A percentile compares a stretch with the other conserved stretches of the same genome.
These are phyloP conservation scores for Leishmania major DNA, from an alignment of 208 protist species.

Conservation along the genomic window DNA sequence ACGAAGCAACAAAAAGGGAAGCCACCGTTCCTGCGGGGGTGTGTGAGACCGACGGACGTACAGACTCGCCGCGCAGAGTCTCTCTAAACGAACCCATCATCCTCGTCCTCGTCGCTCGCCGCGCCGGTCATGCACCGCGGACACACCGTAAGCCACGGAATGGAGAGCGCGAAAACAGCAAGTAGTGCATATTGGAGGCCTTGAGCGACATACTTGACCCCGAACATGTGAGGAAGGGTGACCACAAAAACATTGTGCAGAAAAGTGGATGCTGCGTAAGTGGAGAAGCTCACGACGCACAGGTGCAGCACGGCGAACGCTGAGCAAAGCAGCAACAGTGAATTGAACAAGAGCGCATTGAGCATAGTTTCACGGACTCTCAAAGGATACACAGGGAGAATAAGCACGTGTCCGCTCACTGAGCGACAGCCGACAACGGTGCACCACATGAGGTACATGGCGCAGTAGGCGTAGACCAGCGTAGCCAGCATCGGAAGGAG, in stretches of 20 bases:
- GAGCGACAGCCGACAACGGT: slow-evolving; percentile 87
- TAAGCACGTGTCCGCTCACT: slow-evolving; percentile 68
- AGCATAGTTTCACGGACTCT: slow-evolving; percentile 89
- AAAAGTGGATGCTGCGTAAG: slow-evolving; percentile 67
- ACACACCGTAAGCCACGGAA: slow-evolving; percentile 27
- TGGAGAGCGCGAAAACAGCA: slow-evolving; percentile 24
- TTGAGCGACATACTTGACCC: slow-evolving; percentile 48
- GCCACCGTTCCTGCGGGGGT: not conserved
- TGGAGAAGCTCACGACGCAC: slow-evolving; percentile 80
- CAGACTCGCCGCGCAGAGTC: not conserved
- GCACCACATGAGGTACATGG: slow-evolving; percentile 92
- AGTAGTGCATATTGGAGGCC: slow-evolving; percentile 68
- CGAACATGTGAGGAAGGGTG: slow-evolving; percentile 50
- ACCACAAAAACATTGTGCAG: slow-evolving; percentile 54
- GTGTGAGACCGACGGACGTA: not conserved
- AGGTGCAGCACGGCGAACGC: slow-evolving; percentile 92
- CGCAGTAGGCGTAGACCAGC: slow-evolving; percentile 80
- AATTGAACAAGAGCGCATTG: slow-evolving; percentile 95
- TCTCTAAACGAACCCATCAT: not conserved
- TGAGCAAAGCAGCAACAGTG: slow-evolving; percentile 85
- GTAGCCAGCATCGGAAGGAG: slow-evolving; percentile 86
- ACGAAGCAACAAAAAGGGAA: not conserved
- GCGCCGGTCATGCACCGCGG: slow-evolving; percentile 11
- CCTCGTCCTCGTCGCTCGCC: slow-evolving; percentile 24
- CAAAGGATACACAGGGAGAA: slow-evolving; percentile 79